Percentiles rank a stretch among this genome's conserved stretches.
Conservation (phyloP, 2,329 filamentous ascomycete genomes). For the Talaromyces sp. region DNA sequence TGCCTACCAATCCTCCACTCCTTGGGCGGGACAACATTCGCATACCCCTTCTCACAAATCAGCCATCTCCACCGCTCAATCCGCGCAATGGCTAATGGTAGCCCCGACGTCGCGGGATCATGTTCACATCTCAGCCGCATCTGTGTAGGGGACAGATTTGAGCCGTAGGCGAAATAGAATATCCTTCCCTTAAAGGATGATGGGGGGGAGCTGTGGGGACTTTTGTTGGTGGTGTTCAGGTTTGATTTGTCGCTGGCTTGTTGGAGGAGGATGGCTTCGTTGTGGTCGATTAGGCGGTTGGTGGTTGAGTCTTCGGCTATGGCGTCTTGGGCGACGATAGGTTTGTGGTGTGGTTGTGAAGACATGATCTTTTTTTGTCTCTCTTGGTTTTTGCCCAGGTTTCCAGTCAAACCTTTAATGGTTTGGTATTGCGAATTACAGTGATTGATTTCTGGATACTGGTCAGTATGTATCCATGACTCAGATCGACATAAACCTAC, state of each 20-base stretch:
- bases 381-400: too few relatives aligned
- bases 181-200: conserved; percentile 20
- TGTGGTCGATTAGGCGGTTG: neutral
- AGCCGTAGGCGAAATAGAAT: conserved; percentile 48
- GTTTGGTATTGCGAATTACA: too few relatives aligned
- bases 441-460: neutral
- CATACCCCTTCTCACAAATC: conserved; percentile 44
- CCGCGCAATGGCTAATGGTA: conserved; percentile 40
- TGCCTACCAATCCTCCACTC: conserved; percentile 28
- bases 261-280: conserved; percentile 25
- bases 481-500: neutral
- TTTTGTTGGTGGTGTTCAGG: neutral
- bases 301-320: conserved; percentile 7
- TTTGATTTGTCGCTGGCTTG: conserved; percentile 13
- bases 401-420: too few relatives aligned
- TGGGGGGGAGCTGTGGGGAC: neutral
- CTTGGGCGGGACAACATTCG: conserved; percentile 39
- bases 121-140: conserved; percentile 40
- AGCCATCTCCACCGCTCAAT: conserved; percentile 43
- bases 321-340: conserved; percentile 13
- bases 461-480: neutral
- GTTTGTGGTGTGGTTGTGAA: neutral
- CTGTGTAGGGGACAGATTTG: conserved; percentile 44
- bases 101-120: conserved; percentile 33
- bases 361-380: too few relatives aligned